Base-by-base conservation (phyloP, 805 yeast species). In the Tetrapisispora taiwanensis region DNA sequence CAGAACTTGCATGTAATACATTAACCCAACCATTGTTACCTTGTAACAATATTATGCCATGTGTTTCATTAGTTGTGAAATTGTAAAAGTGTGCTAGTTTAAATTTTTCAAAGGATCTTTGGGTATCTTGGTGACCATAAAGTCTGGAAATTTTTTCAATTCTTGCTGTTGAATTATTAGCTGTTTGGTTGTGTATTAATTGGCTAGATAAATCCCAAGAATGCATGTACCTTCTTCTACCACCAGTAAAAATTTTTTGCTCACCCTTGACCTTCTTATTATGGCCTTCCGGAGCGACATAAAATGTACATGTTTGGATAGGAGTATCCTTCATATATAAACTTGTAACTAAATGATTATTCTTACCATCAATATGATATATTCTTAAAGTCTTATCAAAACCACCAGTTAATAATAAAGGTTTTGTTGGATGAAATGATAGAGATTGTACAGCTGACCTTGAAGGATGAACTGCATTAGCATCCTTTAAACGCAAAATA, bases 21-120 rank as follows among this genome's bases (percentile, higher is more conserved):
- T 90, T 90, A 48, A 92, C 73, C 92, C 95, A 90, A 30, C 99
- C 99, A 45, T 81, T 77, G 48, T 79, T 78, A 54, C 97, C 98
- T 32, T 76, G 70, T 39, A 92, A 66, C 2, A 87, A 95, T 30
- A 92, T 68, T 52, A 68, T 67, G 14, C 97, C 96, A 51, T 74
- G 73, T 0, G 81, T 30, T 24, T 48, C 46, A 17, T 52, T 37
- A 12, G 54, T 53, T 9, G 42, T 35, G 30, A 48, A 44, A 27
- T 54, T 54, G 39, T 55, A 53, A 36, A 49, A 53, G 45, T 63
- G 81, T 20, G 92, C 84, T 15, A 84, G 48, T 58, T 79, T 79
- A 66, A 92, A 90, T 54, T 81, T 74, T 62, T 92, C 98, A 73
- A 88, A 86, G 9, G 94, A 81, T 52, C 76, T 75, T 68, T 90